Evolutionary conservation across 805 yeast species (phyloP).

Genomic region (Zygosaccharomyces kombuchaensis): DNA sequence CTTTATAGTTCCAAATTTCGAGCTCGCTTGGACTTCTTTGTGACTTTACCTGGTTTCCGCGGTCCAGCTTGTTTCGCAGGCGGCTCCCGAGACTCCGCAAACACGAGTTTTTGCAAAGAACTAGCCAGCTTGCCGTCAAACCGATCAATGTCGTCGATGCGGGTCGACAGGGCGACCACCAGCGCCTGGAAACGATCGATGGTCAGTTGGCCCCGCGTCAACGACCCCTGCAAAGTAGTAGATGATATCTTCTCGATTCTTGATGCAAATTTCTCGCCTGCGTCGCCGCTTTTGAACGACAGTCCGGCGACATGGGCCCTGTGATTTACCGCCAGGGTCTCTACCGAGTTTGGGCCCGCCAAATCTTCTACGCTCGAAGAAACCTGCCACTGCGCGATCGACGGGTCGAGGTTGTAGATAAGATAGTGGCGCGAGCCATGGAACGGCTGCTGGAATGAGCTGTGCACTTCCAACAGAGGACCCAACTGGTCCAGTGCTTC

Average conservation of each 20-base stretch:
- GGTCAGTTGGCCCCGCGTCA: slow-evolving; percentile 21
- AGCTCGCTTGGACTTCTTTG: slow-evolving; percentile 14
- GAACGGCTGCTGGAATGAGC: slow-evolving; percentile 4
- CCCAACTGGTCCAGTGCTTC: slow-evolving; percentile 13
- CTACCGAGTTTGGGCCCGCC: slow-evolving; percentile 20
- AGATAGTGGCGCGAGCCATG: slow-evolving; percentile 54
- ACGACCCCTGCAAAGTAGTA: slow-evolving; percentile 4
- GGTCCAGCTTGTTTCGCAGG: slow-evolving; percentile 11
- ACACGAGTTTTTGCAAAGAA: slow-evolving; percentile 20
- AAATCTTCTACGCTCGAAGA: slow-evolving; percentile 45
- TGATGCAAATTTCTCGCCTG: slow-evolving; percentile 15
- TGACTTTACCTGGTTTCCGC: slow-evolving; percentile 15
- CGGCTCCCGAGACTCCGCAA: slow-evolving; percentile 5
- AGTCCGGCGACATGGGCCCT: slow-evolving; percentile 28
- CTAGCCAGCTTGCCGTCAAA: slow-evolving; percentile 21
- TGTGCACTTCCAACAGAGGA: slow-evolving; percentile 8
- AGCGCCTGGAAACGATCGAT: slow-evolving; percentile 20
- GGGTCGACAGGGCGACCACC: slow-evolving; percentile 7
- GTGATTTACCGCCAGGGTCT: slow-evolving; percentile 24
- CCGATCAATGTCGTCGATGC: slow-evolving; percentile 16
- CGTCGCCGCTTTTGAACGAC: slow-evolving; percentile 17
- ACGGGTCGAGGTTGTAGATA: slow-evolving; percentile 67
- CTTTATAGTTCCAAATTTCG: slow-evolving; percentile 6
- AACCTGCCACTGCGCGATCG: slow-evolving; percentile 60
- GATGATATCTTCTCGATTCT: slow-evolving; percentile 3